phyloP scores from a whole-genome alignment of 2,329 filamentous ascomycete genomes.

The Rhynchosporium secalis region DNA sequence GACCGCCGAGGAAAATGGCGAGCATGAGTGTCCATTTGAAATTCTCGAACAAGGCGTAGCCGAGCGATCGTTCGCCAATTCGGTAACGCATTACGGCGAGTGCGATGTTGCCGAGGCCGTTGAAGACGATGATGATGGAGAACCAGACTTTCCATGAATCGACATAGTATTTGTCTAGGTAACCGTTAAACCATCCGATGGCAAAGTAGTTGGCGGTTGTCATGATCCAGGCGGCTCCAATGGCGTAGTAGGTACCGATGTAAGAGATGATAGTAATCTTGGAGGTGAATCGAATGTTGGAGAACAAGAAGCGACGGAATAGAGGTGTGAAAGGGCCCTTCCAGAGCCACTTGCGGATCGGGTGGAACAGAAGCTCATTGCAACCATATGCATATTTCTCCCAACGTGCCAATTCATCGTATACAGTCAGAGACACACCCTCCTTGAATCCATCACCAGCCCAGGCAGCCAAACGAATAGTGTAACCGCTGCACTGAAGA shows the following conservation, averaged over 20 bases:
- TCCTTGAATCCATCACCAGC: conserved; percentile 78
- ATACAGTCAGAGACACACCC: conserved; percentile 80
- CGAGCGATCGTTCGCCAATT: conserved; percentile 61
- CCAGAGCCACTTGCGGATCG: conserved; percentile 70
- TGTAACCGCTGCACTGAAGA: conserved; percentile 70
- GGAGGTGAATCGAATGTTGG: conserved; percentile 71
- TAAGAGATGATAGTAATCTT: conserved; percentile 77
- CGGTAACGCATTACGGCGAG: conserved; percentile 74
- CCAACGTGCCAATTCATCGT: conserved; percentile 82
- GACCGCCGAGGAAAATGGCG: conserved; percentile 78
- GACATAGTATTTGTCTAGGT: conserved; percentile 78
- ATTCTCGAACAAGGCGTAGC: conserved; percentile 60
- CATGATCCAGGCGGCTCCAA: conserved; percentile 73
- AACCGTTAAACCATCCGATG: conserved; percentile 74
- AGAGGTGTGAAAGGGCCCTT: conserved; percentile 77
- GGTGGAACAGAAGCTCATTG: conserved; percentile 80
- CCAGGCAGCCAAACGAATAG: conserved; percentile 72
- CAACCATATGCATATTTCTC: conserved; percentile 87
- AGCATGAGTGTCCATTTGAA: conserved; percentile 75
- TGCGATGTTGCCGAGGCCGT: conserved; percentile 70
- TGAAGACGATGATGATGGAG: conserved; percentile 77
- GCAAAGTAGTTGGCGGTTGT: conserved; percentile 74
- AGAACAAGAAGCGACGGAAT: conserved; percentile 72
- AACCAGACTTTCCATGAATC: conserved; percentile 81
- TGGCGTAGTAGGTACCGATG: conserved; percentile 79